A percentile compares a stretch with the other conserved stretches of the same genome.
These are phyloP conservation scores for Nicotiana tomentosiformis DNA, from an alignment of 257 asterid species.

Conservation along the genomic window DNA sequence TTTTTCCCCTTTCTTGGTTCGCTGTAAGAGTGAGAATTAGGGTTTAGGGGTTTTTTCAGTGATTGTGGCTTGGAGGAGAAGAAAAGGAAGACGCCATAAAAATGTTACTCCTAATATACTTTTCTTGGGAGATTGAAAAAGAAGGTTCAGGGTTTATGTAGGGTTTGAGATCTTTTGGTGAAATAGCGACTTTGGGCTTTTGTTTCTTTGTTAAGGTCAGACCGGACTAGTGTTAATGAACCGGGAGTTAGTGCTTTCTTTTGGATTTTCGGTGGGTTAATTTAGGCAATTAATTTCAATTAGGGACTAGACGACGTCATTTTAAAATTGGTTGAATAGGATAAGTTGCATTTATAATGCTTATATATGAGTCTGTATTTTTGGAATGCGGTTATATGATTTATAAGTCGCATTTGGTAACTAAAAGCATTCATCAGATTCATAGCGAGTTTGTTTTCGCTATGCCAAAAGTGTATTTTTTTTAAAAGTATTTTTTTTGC, in stretches of 20 bases:
- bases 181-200: constrained; percentile 6
- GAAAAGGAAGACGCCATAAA: not conserved
- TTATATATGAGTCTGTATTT: too few species aligned
- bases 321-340: too few species aligned
- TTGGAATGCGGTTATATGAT: too few species aligned
- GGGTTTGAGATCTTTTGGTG: constrained; percentile 25
- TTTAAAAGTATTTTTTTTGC: too few species aligned
- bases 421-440: too few species aligned
- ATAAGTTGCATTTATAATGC: too few species aligned
- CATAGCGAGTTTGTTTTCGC: too few species aligned
- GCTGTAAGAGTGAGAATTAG: not conserved
- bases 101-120: not conserved
- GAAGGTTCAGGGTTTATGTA: constrained; percentile 35
- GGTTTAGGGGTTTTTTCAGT: not conserved
- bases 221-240: not conserved
- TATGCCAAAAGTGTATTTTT: too few species aligned
- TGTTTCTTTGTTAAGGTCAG: not conserved
- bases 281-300: too few species aligned
- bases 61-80: not conserved
- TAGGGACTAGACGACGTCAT: too few species aligned
- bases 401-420: too few species aligned
- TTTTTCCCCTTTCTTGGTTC: constrained; percentile 1
- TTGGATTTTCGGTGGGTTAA: not conserved
- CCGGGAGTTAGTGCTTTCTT: not conserved
- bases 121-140: not conserved